Evolutionary conservation across 306 rosid species (phyloP).

Genomic region (Quercus ilex): DNA sequence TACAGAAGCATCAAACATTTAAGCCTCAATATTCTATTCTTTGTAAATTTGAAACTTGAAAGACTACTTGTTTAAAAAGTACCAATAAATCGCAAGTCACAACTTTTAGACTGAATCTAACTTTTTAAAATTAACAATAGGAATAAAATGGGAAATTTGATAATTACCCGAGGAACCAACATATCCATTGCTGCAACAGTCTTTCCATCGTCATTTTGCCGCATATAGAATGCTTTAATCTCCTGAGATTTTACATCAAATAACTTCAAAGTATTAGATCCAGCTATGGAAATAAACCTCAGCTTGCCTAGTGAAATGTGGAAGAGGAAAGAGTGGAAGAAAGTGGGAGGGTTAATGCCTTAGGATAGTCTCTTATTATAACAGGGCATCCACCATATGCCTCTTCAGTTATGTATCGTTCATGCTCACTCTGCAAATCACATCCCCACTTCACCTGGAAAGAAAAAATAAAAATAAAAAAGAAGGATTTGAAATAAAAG

Average conservation of each 20-base stretch:
- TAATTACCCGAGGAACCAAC: slow-evolving; percentile 87
- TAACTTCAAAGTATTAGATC: slow-evolving; percentile 14
- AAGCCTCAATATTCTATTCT: background rate
- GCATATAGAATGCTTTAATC: slow-evolving; percentile 95
- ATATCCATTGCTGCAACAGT: slow-evolving; percentile 99
- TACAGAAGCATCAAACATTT: background rate
- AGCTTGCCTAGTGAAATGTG: background rate
- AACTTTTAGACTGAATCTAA: background rate
- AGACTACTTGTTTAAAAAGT: slow-evolving; percentile 5
- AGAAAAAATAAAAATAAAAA: slow-evolving; percentile 8
- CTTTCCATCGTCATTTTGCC: slow-evolving; percentile 88
- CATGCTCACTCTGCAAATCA: slow-evolving; percentile 98
- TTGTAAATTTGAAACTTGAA: slow-evolving; percentile 6
- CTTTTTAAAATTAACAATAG: slow-evolving; percentile 4
- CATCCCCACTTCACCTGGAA: slow-evolving; percentile 91
- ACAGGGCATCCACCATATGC: slow-evolving; percentile 88
- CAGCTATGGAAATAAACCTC: slow-evolving; percentile 8
- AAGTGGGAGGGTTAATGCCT: slow-evolving; percentile 46
- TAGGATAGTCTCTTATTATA: slow-evolving; percentile 89
- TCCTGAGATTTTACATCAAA: slow-evolving; percentile 56
- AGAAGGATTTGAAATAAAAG: slow-evolving; percentile 3
- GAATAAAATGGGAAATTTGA: background rate
- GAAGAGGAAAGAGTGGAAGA: slow-evolving; percentile 14
- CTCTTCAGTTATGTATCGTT: slow-evolving; percentile 88
- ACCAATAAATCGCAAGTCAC: slow-evolving; percentile 10